Evolutionary conservation across 331 rosid genomes (phyloP), one percentile per base, ranked within the genome.

Genomic region (Stylosanthes scabra): DNA sequence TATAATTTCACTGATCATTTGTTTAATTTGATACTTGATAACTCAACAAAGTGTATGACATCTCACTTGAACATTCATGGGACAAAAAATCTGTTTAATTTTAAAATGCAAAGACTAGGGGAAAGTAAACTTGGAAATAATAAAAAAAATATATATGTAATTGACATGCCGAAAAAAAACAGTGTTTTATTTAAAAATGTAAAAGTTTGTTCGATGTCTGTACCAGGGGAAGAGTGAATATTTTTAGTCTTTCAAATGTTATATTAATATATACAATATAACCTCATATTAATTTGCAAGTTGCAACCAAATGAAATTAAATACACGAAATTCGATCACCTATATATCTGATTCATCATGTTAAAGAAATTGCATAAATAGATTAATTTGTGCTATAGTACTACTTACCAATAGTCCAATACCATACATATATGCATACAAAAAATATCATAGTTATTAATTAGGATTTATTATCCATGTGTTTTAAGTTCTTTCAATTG

Each of bases 51-150:
- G 71, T 79, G 57, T 49, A 57, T 67, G 81, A 76, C 70, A 74
- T 64, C 81, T 75, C 62, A 80, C 82, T 81, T 71, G 73, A 81
- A 79, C 75, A 67, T 80, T 74, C 82, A 60, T 71, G 78, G 77
- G 75, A 75, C 71, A 80, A 78, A 61, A n/a, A 85, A 74, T 84
- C 78, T 78, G 65, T 75, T 82, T 78, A 78, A 81, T 80, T 85
- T 78, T n/a, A n/a, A 50, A 85, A 83, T 62, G 71, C 67, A 41
- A 75, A 79, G 64, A 59, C 60, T 74, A 37, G 44, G 82, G 71
- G 67, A 80, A 82, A 71, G 79, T 28, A 57, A 63, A 8, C 63
- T 69, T 68, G 44, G 27, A 57, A 79, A 65, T 46, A 59, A 57
- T 59, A 63, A 14, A 63, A 25, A 41, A 74, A 37, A n/a, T n/a